phyloP scores from a whole-genome alignment of 768 basidiomycete genomes.

The Steccherinum ochraceum region DNA sequence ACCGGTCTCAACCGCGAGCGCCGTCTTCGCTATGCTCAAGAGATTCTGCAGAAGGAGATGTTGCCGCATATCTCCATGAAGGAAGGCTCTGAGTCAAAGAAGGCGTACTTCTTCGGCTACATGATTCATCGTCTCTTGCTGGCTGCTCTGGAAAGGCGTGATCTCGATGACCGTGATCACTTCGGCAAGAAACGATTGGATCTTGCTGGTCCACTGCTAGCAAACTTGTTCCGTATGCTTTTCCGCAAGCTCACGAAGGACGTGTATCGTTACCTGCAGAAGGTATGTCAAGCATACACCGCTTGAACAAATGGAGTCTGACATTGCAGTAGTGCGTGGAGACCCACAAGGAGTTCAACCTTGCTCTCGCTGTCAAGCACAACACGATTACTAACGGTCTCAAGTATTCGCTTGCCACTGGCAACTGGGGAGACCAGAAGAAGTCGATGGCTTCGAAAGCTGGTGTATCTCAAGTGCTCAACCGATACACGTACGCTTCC shows the following conservation, averaged over 20 bases:
- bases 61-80: constrained; percentile 94
- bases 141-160: constrained; percentile 89
- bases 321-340: constrained; percentile 75
- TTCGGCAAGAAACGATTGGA: constrained; percentile 98
- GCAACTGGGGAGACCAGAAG: constrained; percentile 99
- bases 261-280: constrained; percentile 94
- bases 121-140: constrained; percentile 96
- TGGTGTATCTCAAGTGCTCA: constrained; percentile 97
- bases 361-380: constrained; percentile 88
- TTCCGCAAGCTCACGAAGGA: constrained; percentile 96
- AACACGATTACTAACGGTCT: constrained; percentile 97
- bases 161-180: constrained; percentile 98
- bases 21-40: constrained; percentile 93
- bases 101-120: constrained; percentile 99
- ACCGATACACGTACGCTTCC: constrained; percentile 97
- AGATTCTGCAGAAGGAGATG: constrained; percentile 98
- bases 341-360: constrained; percentile 90
- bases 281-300: constrained; percentile 43
- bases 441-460: constrained; percentile 98
- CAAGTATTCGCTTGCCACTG: constrained; percentile 95
- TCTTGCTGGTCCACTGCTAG: constrained; percentile 89
- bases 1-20: constrained; percentile 88
- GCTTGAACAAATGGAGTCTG: constrained; percentile 5
- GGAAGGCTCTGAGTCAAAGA: constrained; percentile 94
- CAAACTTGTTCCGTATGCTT: constrained; percentile 96